A percentile compares a stretch with the other conserved stretches of the same genome.
These are phyloP conservation scores for Emericellopsis atlantica DNA, from an alignment of 2,329 filamentous ascomycete species.

Conservation along the genomic window DNA sequence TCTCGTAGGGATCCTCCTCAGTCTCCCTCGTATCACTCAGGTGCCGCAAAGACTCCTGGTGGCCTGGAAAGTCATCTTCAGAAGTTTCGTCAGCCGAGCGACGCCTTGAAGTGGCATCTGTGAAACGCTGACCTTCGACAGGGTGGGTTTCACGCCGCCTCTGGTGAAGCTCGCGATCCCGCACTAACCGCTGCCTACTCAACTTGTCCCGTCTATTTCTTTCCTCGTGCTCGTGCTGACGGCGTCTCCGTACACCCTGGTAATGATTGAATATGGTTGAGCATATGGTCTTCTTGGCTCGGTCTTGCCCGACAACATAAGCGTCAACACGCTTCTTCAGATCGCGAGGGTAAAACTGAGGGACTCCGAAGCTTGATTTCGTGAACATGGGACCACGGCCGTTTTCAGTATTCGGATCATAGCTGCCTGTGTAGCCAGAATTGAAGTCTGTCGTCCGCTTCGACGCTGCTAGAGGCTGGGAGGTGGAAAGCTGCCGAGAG, in stretches of 20 bases:
- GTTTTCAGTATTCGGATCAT: constrained; percentile 40
- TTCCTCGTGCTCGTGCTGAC: constrained; percentile 62
- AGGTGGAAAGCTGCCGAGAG: constrained; percentile 9
- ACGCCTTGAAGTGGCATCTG: constrained; percentile 9
- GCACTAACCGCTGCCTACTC: constrained; percentile 56
- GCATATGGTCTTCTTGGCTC: constrained; percentile 86
- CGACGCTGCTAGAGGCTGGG: constrained; percentile 11
- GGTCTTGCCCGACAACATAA: constrained; percentile 91
- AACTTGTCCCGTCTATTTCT: constrained; percentile 47
- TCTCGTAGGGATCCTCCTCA: constrained; percentile 20
- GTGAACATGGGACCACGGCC: constrained; percentile 48
- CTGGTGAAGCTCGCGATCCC: constrained; percentile 49
- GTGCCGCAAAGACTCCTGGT: constrained; percentile 31
- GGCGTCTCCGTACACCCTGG: constrained; percentile 68
- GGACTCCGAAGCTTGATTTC: constrained; percentile 44
- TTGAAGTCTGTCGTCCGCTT: constrained; percentile 27
- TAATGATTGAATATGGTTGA: constrained; percentile 96
- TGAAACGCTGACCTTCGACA: constrained; percentile 54
- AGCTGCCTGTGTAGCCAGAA: constrained; percentile 45
- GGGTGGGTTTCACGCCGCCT: constrained; percentile 51
- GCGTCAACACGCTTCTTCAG: constrained; percentile 88
- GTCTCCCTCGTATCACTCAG: constrained; percentile 21
- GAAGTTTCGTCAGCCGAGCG: constrained; percentile 19
- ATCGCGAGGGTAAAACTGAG: constrained; percentile 50
- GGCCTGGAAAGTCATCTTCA: constrained; percentile 43